A percentile compares a stretch with the other conserved stretches of the same genome.
These are phyloP conservation scores for Labyrinthula sp. DNA, from an alignment of 352 stramenopile species.

Conservation along the genomic window DNA sequence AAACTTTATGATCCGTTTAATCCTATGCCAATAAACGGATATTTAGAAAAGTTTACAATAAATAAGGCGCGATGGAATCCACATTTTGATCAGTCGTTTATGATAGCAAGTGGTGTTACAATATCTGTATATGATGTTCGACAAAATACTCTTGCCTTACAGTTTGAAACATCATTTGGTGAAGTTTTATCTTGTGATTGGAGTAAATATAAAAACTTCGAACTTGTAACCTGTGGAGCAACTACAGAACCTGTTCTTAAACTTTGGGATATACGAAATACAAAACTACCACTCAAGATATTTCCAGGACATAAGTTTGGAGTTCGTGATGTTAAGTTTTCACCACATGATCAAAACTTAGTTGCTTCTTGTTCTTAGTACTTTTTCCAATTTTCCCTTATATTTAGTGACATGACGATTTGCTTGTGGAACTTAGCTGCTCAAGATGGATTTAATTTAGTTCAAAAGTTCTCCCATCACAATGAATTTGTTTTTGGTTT, in stretches of 20 bases:
- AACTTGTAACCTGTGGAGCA: constrained; percentile 55
- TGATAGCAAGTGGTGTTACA: too few species aligned
- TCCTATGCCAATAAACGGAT: constrained; percentile 47
- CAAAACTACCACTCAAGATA: constrained; percentile 43
- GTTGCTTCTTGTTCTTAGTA: constrained; percentile 59
- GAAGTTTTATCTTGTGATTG: constrained; percentile 63
- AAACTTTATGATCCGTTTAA: constrained; percentile 57
- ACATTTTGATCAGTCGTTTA: constrained; percentile 44
- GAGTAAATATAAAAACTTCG: constrained; percentile 78
- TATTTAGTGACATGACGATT: constrained; percentile 68
- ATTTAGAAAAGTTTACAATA: constrained; percentile 47
- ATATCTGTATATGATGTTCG: too few species aligned
- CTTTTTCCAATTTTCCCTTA: too few species aligned
- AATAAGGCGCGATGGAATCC: constrained; percentile 62
- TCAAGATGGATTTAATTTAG: constrained; percentile 39
- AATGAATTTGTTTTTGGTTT: constrained; percentile 53
- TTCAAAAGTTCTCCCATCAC: constrained; percentile 40
- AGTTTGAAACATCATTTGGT: too few species aligned
- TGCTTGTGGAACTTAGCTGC: constrained; percentile 58
- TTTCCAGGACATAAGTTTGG: constrained; percentile 55
- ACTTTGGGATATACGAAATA: constrained; percentile 58
- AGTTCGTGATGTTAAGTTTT: constrained; percentile 55
- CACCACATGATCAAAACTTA: constrained; percentile 50
- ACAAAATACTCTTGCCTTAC: too few species aligned
- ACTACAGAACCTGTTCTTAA: constrained; percentile 56